Evolutionary conservation across 306 rosid species (phyloP), one percentile per base, ranked within the genome.

Genomic region (Corylus americana): DNA sequence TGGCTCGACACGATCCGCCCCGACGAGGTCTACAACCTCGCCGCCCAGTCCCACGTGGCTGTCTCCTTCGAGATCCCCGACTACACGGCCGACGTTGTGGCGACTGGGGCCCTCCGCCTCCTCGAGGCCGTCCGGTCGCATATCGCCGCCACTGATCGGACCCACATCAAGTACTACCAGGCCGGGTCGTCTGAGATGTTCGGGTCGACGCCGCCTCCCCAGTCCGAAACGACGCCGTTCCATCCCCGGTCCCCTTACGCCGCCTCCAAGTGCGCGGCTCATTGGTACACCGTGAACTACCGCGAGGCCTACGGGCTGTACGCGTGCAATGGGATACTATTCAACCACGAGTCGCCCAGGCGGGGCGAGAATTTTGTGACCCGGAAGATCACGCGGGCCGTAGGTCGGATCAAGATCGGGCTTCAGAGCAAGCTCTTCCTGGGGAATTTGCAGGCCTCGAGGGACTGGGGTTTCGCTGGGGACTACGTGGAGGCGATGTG

Each of bases 101-200:
- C 99, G 87, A 91, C 99, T 8, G 99, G 99, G 1, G 91, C 97
- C 16, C 92, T 93, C 75, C 96, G 99, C 18, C 89, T 96, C 73
- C 87, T 96, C 5, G 99, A 96, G 85, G 97, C 98, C 13, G 97
- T 96, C 37, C 92, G 97, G 10, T 91, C 97, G 48, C 99, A 96
- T 87, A 84, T 96, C 85, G 84, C 87, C 75, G 89, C 91, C 83
- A 61, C 97, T 1, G 93, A 90, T 3, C 87, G 99, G 8, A 49
- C 57, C 61, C 88, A 93, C 69, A 90, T 96, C 51, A 89, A 87
- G 1, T 96, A 96, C 49, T 96, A 96, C 88, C 98, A 93, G 63
- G 99, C 99, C n/a, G 99, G 99, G 4, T 93, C 98, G 1, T 91
- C 98, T 2, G 99, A 96, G 74, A 96, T 96, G 99, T 93, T 93